Base-by-base conservation (phyloP, 2,329 filamentous ascomycete genomes). In the Monilinia polystroma region DNA sequence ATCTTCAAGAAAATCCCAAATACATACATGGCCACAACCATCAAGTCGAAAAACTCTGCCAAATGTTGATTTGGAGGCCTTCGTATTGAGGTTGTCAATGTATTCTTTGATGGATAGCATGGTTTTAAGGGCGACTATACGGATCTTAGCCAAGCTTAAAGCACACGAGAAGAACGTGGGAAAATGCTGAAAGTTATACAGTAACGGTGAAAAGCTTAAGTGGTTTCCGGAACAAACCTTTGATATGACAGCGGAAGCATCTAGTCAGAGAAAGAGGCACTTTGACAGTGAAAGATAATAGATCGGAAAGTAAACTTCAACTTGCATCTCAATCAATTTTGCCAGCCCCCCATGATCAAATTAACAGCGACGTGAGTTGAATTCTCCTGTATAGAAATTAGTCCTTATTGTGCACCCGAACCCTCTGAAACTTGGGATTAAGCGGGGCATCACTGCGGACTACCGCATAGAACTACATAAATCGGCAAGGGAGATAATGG, bases 11-110 rank as follows among this genome's bases (percentile, higher is more conserved):
- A 2, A 6, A 1, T 47, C 7, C 5, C 5, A 11, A 23, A 32
- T n/a, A 68, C 84, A 75, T 79, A 90, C 89, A 81, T 91, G 89
- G 60, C 88, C 88, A 53, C 83, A 87, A 20, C 87, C 87, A 66
- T 87, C 84, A 38, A 92, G 84, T 59, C 84, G 83, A 75, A 92
- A 92, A 65, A 87, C 81, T 59, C 80, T 81, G 29, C 87, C 88
- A 70, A 90, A 77, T 10, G 77, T 78, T 0, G 82, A 82, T 12
- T 74, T 74, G 49, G 79, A 79, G 43, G 81, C 68, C 64, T 75
- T 77, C 52, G 70, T 70, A 57, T 82, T 78, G 23, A 78, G 63
- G 79, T 66, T 60, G 47, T 45, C 49, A 43, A 66, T 59, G 26
- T 45, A 53, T 29, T 45, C 47, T 59, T 26, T 66, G 58, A 66